These are phyloP conservation scores for Fusarium stilboides DNA, from an alignment of 2,329 filamentous ascomycete genomes.

Conservation along the genomic window DNA sequence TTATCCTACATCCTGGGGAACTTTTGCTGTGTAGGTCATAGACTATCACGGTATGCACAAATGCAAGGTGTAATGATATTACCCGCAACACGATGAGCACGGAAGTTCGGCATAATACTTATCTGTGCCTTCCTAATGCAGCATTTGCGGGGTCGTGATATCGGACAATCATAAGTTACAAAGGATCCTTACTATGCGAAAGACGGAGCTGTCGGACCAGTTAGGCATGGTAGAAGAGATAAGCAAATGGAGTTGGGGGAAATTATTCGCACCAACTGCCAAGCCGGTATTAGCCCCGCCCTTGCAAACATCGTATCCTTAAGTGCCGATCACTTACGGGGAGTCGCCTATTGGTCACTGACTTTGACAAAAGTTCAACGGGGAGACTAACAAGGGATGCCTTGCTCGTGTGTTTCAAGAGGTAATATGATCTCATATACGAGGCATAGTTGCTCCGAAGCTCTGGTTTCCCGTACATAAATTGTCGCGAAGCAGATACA, in stretches of 20 bases:
- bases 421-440: background rate
- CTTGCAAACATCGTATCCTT: background rate
- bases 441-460: too few species aligned
- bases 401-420: background rate
- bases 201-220: background rate
- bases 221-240: background rate
- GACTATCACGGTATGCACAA: background rate
- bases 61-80: background rate
- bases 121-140: slow-evolving; percentile 36
- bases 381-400: background rate
- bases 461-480: too few species aligned
- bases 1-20: background rate
- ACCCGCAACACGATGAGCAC: slow-evolving; percentile 1
- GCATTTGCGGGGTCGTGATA: slow-evolving; percentile 31
- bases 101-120: slow-evolving; percentile 37
- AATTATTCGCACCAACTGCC: background rate
- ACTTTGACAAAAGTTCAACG: slow-evolving; percentile 7
- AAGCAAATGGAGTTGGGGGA: background rate
- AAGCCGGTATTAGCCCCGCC: background rate
- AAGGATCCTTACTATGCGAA: background rate
- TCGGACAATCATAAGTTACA: slow-evolving; percentile 6
- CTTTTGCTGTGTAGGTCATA: slow-evolving; percentile 21
- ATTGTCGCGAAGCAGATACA: too few species aligned
- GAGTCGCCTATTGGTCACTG: background rate
- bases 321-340: background rate